phyloP scores from a whole-genome alignment of 768 basidiomycete species.

The Rhodotorula toruloides region DNA sequence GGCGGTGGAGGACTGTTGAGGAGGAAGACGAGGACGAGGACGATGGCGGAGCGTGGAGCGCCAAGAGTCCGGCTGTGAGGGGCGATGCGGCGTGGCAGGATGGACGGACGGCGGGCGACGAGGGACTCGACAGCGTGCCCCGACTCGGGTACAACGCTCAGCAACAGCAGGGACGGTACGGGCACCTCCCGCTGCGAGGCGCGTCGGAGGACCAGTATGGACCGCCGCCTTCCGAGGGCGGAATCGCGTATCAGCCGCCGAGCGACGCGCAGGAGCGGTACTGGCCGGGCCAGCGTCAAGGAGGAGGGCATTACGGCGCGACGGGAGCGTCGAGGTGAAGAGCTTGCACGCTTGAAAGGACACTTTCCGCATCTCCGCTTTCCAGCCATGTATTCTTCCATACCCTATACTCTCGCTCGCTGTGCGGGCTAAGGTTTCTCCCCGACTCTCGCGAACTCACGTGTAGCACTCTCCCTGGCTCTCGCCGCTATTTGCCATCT shows the following conservation, averaged over 20 bases:
- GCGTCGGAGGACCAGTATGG: too few species aligned
- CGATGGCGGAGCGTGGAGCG: background rate
- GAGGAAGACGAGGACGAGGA: background rate
- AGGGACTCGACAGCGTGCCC: background rate
- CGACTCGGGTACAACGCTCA: background rate
- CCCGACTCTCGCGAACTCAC: background rate
- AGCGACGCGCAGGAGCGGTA: background rate
- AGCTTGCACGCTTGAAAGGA: background rate
- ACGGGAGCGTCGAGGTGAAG: background rate
- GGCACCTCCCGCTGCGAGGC: too few species aligned
- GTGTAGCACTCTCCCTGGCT: too few species aligned
- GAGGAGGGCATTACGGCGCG: constrained; percentile 9
- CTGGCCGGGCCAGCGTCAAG: background rate
- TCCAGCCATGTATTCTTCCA: background rate
- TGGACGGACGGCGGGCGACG: background rate
- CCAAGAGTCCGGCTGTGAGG: background rate
- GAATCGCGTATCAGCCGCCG: too few species aligned
- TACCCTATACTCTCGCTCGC: too few species aligned
- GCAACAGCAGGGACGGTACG: too few species aligned
- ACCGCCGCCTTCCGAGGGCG: too few species aligned
- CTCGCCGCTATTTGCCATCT: too few species aligned
- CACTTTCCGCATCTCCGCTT: background rate
- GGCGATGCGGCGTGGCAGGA: background rate
- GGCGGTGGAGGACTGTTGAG: background rate
- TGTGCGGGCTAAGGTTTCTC: too few species aligned